phyloP scores from a whole-genome alignment of 1,139 yeast genomes.

The Diutina neorugosa region DNA sequence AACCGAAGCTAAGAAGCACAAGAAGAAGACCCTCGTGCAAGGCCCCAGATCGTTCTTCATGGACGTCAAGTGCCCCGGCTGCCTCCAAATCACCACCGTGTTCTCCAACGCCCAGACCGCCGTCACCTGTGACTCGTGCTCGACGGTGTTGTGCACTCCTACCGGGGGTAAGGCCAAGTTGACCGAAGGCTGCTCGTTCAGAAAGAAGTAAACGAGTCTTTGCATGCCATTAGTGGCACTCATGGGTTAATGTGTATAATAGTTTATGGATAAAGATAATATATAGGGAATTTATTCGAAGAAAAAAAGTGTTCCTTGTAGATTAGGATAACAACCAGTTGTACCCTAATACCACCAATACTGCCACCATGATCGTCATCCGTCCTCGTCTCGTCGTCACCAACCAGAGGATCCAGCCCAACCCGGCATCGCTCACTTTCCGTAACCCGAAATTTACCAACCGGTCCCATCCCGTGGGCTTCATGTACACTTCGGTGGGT shows the following conservation, averaged over 20 bases:
- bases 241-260: not conserved
- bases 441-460: slow-evolving; percentile 19
- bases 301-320: not conserved
- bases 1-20: slow-evolving; percentile 93
- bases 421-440: slow-evolving; percentile 18
- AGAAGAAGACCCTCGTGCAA: slow-evolving; percentile 94
- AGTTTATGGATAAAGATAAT: not conserved
- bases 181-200: slow-evolving; percentile 98
- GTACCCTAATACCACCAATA: slow-evolving; percentile 6
- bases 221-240: not conserved
- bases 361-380: slow-evolving; percentile 9
- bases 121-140: slow-evolving; percentile 97
- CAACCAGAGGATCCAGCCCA: slow-evolving; percentile 31
- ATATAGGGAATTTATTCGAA: not conserved
- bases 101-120: slow-evolving; percentile 99
- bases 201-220: slow-evolving; percentile 66
- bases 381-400: slow-evolving; percentile 30
- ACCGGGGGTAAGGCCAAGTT: slow-evolving; percentile 99
- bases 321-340: not conserved
- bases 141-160: slow-evolving; percentile 97
- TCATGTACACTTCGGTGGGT: slow-evolving; percentile 32
- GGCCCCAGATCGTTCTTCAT: slow-evolving; percentile 97
- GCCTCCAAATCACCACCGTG: slow-evolving; percentile 97
- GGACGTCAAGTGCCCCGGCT: slow-evolving; percentile 99
- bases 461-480: slow-evolving; percentile 27